These are phyloP conservation scores for Irpex lacteus DNA, from an alignment of 1,284 basidiomycete species.

Conservation along the genomic window DNA sequence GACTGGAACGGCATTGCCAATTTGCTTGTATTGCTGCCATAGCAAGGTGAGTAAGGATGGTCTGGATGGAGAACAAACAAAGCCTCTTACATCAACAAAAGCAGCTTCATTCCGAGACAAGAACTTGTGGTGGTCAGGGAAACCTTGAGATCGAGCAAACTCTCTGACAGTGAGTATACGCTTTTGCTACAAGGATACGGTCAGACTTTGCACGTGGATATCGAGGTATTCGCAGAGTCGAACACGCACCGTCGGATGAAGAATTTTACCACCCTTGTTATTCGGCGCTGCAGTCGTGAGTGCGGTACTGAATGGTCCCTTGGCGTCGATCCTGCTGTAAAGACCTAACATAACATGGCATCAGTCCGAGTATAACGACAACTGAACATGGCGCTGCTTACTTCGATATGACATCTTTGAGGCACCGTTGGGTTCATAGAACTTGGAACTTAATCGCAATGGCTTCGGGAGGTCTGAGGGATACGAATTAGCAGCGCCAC, in stretches of 20 bases:
- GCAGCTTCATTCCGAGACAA: slow-evolving; percentile 40
- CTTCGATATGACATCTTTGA: slow-evolving; percentile 10
- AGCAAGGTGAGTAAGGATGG: background rate
- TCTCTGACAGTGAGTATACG: slow-evolving; percentile 63
- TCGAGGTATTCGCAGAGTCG: background rate
- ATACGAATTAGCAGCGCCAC: background rate
- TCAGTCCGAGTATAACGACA: background rate
- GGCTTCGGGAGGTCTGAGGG: background rate
- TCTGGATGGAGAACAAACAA: background rate
- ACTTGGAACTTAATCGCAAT: slow-evolving; percentile 1
- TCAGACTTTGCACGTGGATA: background rate
- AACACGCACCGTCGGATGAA: slow-evolving; percentile 61
- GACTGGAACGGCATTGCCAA: slow-evolving; percentile 73
- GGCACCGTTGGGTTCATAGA: background rate
- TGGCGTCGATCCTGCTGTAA: slow-evolving; percentile 28
- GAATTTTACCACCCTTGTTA: slow-evolving; percentile 44
- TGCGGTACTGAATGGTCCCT: slow-evolving; percentile 55
- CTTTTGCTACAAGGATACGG: slow-evolving; percentile 47
- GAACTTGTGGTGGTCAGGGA: slow-evolving; percentile 65
- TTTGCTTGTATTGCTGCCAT: slow-evolving; percentile 61
- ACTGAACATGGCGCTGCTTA: background rate
- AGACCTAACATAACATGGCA: background rate
- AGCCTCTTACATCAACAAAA: slow-evolving; percentile 46
- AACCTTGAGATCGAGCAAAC: slow-evolving; percentile 68
- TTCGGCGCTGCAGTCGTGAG: slow-evolving; percentile 52